Evolutionary conservation across 495 filamentous ascomycete species (phyloP).

Genomic region (Trypethelium eluteriae): DNA sequence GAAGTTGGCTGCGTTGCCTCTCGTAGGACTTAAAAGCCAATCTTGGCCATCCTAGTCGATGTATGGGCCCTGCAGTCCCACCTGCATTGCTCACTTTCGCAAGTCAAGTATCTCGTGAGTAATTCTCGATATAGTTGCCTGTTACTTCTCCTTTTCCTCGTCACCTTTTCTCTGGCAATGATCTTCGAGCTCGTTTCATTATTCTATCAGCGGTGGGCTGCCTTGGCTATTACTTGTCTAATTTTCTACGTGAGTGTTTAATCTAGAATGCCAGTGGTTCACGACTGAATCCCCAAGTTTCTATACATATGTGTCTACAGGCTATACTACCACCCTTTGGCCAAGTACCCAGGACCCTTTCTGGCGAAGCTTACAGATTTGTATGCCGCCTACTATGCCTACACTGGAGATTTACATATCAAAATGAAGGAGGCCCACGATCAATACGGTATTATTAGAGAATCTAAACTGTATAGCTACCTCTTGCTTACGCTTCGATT

Average conservation of each 20-base stretch:
- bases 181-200: too few species aligned
- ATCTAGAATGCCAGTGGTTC: neutral
- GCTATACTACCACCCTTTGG: slow-evolving; percentile 13
- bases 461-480: neutral
- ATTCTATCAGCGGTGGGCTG: neutral
- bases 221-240: neutral
- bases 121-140: too few species aligned
- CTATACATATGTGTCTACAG: neutral
- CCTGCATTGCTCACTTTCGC: too few species aligned
- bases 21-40: too few species aligned
- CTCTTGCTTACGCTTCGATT: neutral
- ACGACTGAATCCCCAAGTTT: neutral
- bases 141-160: too few species aligned
- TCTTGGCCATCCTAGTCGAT: too few species aligned
- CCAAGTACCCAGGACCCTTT: slow-evolving; percentile 12
- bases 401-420: neutral
- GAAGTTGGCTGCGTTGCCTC: too few species aligned
- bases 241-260: neutral
- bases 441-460: slow-evolving; percentile 10
- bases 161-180: too few species aligned
- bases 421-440: slow-evolving; percentile 5
- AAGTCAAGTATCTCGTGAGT: too few species aligned
- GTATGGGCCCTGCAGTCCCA: too few species aligned
- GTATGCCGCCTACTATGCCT: neutral
- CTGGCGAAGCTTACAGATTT: slow-evolving; percentile 1